Evolutionary conservation across 2,329 filamentous ascomycete genomes (phyloP).

Genomic region (Ceratocystis cubensis): DNA sequence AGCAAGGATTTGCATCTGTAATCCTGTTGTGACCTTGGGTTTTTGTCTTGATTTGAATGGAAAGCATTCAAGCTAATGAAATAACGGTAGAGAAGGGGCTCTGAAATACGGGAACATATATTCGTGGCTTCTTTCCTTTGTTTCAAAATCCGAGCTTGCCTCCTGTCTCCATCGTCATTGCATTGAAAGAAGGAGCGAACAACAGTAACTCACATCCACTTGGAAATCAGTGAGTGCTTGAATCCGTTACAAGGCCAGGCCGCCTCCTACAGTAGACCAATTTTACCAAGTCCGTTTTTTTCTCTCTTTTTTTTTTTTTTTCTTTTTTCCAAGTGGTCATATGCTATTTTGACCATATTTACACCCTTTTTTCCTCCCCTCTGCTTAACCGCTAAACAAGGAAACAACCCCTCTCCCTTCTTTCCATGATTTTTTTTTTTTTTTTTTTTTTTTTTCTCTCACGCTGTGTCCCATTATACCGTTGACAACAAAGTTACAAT

Average conservation of each 20-base stretch:
- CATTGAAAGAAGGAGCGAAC: background rate
- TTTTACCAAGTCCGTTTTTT: background rate
- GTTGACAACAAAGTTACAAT: background rate
- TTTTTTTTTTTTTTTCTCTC: background rate
- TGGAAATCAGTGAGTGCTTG: background rate
- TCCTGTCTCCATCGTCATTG: background rate
- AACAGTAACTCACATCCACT: too few species aligned
- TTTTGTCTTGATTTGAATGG: background rate
- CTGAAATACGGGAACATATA: background rate
- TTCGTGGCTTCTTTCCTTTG: constrained; percentile 2
- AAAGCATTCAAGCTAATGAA: too few species aligned
- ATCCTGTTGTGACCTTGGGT: background rate
- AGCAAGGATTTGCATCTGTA: background rate
- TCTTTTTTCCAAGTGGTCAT: background rate
- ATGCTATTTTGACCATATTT: too few species aligned
- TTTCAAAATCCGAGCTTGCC: constrained; percentile 1
- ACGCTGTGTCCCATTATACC: background rate
- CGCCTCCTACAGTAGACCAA: background rate
- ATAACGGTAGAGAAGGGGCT: background rate
- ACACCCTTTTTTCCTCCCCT: background rate
- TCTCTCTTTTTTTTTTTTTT: background rate
- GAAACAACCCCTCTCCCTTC: constrained; percentile 8
- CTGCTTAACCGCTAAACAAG: background rate
- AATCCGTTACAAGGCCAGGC: background rate
- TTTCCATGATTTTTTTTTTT: background rate